Base-by-base conservation (phyloP, 1,139 yeast species). In the Meyerozyma guilliermondii region DNA sequence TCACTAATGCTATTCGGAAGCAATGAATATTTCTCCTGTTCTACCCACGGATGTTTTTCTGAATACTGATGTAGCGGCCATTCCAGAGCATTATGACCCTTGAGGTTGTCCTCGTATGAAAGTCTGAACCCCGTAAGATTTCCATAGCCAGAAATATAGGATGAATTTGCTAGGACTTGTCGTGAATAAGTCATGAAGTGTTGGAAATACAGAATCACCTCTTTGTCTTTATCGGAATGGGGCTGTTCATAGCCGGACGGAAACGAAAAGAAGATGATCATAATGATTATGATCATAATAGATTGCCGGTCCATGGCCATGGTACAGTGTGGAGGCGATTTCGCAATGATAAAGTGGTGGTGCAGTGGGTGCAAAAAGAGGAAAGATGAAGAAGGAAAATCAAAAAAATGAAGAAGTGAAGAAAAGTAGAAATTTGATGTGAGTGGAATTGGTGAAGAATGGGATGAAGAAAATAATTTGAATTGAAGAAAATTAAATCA, bases 81-180 rank as follows among this genome's bases (percentile, higher is more conserved):
- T 0, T 80, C 68, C 42, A 74, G 70, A 0, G 55, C 61, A 33
- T 68, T 65, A 42, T 70, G 65, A 9, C 76, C 75, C 5, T 63
- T 53, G 4, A 71, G 14, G 28, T 68, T 71, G 57, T 85, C 92
- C 8, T 66, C 62, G 52, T 83, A 86, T 40, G 84, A 80, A 44
- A 81, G 62, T 54, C 68, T 71, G 48, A 83, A 76, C 7, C 96
- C 96, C 0, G 95, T 85, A 9, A 87, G 59, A 52, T 86, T 83
- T 1, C 85, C 86, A 57, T 83, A 83, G 7, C 88, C 88, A 4
- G 62, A 49, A 14, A 56, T 46, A 56, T 75, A 81, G 2, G 74
- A 67, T 33, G 78, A 65, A 30, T 67, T 61, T 13, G 51, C 49
- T 35, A 83, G 60, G 10, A 62, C 59, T 3, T 59, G 51, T 9